A percentile compares a stretch with the other conserved stretches of the same genome.
phyloP scores from a whole-genome alignment of 768 basidiomycete species.

The Russula lepida region DNA sequence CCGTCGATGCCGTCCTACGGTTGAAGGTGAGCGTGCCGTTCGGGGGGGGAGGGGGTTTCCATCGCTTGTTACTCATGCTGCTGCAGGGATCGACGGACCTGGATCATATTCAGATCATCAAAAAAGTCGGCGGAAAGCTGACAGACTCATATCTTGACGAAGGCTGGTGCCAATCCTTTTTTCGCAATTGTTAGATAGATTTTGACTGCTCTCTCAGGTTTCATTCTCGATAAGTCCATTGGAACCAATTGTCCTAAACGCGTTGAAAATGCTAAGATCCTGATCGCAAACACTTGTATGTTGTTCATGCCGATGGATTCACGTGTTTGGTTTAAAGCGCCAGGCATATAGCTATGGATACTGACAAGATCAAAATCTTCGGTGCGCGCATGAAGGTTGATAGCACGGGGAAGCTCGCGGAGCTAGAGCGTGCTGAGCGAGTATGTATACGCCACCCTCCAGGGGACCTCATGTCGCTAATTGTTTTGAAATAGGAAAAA shows the following conservation, averaged over 20 bases:
- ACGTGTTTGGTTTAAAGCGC: neutral
- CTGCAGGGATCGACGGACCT: constrained; percentile 86
- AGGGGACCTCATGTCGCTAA: neutral
- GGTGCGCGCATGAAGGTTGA: constrained; percentile 96
- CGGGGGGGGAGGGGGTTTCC: neutral
- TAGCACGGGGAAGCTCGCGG: constrained; percentile 91
- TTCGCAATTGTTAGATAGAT: neutral
- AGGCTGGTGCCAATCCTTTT: constrained; percentile 38
- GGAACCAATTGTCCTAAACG: constrained; percentile 92
- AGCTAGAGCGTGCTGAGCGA: constrained; percentile 92
- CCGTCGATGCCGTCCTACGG: constrained; percentile 91
- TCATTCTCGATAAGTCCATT: constrained; percentile 95
- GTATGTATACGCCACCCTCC: constrained; percentile 32
- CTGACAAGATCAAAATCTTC: constrained; percentile 99
- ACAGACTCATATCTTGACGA: constrained; percentile 98
- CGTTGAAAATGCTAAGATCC: constrained; percentile 88
- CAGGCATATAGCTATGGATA: constrained; percentile 83
- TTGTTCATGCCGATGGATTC: constrained; percentile 6
- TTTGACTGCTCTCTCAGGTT: constrained; percentile 43
- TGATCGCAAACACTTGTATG: constrained; percentile 97
- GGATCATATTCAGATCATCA: constrained; percentile 98
- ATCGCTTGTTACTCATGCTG: neutral
- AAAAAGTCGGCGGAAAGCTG: constrained; percentile 98
- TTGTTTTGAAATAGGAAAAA: constrained; percentile 64
- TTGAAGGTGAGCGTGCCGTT: constrained; percentile 51